Evolutionary conservation across 2,329 filamentous ascomycete species (phyloP).

Genomic region (Fusarium falciforme): DNA sequence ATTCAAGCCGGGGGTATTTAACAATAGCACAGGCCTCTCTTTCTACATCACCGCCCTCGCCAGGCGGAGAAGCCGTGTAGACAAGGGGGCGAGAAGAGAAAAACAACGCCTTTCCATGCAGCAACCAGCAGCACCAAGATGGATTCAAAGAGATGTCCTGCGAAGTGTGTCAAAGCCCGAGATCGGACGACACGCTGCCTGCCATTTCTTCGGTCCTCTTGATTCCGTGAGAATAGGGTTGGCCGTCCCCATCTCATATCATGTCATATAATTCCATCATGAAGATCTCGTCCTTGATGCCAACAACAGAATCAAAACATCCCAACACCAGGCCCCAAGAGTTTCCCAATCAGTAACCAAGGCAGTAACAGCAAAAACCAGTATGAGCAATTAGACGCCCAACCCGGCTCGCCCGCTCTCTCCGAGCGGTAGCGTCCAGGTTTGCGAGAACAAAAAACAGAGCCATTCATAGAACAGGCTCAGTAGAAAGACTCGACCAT

Average conservation of each 20-base stretch:
- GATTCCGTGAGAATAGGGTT: conserved; percentile 6
- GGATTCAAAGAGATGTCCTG: neutral
- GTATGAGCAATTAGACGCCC: conserved; percentile 9
- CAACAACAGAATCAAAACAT: conserved; percentile 30
- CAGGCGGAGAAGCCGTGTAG: conserved; percentile 1
- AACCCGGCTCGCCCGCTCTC: neutral
- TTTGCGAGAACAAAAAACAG: conserved; percentile 3
- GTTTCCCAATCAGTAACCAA: conserved; percentile 22
- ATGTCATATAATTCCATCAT: conserved; percentile 27
- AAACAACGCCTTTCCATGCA: conserved; percentile 26
- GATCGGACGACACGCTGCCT: neutral
- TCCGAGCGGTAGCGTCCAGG: neutral
- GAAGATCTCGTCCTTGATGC: conserved; percentile 30
- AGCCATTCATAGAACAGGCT: conserved; percentile 38
- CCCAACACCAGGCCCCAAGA: conserved; percentile 39
- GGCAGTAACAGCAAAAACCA: conserved; percentile 26
- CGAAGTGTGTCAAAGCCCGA: neutral
- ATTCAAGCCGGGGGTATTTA: conserved; percentile 28
- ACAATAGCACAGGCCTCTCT: conserved; percentile 24
- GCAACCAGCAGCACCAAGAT: conserved; percentile 12
- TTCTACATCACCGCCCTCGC: conserved; percentile 17
- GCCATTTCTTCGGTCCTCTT: neutral
- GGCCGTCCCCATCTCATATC: conserved; percentile 1
- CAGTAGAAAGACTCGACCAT: conserved; percentile 99
- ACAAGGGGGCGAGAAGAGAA: conserved; percentile 1